Evolutionary conservation across 2,329 filamentous ascomycete genomes (phyloP).

Genomic region (Alternaria infectoria): DNA sequence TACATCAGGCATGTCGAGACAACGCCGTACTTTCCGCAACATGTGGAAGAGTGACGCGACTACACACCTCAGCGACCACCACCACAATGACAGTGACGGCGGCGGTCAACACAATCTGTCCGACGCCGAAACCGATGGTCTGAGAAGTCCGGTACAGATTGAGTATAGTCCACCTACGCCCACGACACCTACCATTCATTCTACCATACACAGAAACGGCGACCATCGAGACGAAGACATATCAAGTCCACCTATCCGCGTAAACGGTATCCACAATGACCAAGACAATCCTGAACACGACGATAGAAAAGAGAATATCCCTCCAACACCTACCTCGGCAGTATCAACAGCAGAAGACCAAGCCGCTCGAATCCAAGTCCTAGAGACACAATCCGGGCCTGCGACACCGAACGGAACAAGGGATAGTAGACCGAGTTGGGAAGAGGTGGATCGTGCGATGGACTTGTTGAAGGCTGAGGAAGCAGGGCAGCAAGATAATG

Average conservation of each 20-base stretch:
- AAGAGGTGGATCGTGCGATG: conserved; percentile 45
- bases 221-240: background rate
- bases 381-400: conserved; percentile 53
- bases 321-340: conserved; percentile 9
- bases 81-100: conserved; percentile 26
- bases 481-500: conserved; percentile 9
- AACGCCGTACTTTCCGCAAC: conserved; percentile 40
- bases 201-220: conserved; percentile 25
- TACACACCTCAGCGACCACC: conserved; percentile 40
- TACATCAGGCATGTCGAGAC: conserved; percentile 24
- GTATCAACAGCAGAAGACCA: conserved; percentile 29
- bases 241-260: background rate
- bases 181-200: background rate
- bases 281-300: background rate
- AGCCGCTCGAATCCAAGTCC: conserved; percentile 35
- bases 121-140: conserved; percentile 42
- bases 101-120: conserved; percentile 23
- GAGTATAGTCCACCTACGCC: conserved; percentile 43
- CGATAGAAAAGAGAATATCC: background rate
- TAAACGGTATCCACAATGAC: conserved; percentile 13
- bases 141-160: conserved; percentile 39
- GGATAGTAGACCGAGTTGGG: conserved; percentile 46
- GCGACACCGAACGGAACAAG: conserved; percentile 52
- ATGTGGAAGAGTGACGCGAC: conserved; percentile 47
- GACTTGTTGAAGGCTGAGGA: conserved; percentile 40